phyloP scores from a whole-genome alignment of 257 asterid genomes.

The Phtheirospermum japonicum region DNA sequence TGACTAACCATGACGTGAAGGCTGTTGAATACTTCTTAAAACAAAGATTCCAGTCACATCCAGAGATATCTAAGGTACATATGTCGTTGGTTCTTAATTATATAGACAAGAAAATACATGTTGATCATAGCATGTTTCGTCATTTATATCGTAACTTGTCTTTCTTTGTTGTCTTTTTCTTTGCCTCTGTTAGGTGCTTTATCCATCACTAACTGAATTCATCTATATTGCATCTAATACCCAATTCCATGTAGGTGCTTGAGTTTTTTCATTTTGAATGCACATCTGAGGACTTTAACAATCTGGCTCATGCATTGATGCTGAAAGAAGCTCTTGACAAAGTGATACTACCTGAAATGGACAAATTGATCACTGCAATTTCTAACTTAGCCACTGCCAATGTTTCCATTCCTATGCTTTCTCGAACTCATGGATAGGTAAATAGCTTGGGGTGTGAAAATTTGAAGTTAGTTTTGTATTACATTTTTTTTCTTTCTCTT shows the following conservation, averaged over 20 bases:
- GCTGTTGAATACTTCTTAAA: conserved; percentile 49
- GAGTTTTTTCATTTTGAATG: conserved; percentile 51
- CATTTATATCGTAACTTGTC: background rate
- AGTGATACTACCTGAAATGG: conserved; percentile 41
- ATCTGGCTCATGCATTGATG: conserved; percentile 47
- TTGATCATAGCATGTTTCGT: background rate
- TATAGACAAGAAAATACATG: background rate
- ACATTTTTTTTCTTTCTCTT: background rate
- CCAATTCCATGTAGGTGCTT: conserved; percentile 33
- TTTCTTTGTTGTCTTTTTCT: background rate
- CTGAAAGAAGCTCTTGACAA: conserved; percentile 40
- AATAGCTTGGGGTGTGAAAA: conserved; percentile 4
- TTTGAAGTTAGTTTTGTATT: background rate
- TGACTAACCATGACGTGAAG: conserved; percentile 53
- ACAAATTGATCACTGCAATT: conserved; percentile 35
- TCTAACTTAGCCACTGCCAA: conserved; percentile 33
- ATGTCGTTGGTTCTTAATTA: conserved; percentile 6
- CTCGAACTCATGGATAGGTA: conserved; percentile 57
- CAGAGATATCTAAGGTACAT: conserved; percentile 60
- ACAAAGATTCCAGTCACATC: conserved; percentile 54
- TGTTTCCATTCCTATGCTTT: conserved; percentile 48
- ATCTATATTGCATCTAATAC: background rate
- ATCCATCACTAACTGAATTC: background rate
- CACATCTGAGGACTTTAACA: conserved; percentile 47
- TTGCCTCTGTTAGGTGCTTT: background rate